These are phyloP conservation scores for Thuidium tamariscinum DNA, from an alignment of 225 moss, liverwort and hornwort species.

Conservation along the genomic window DNA sequence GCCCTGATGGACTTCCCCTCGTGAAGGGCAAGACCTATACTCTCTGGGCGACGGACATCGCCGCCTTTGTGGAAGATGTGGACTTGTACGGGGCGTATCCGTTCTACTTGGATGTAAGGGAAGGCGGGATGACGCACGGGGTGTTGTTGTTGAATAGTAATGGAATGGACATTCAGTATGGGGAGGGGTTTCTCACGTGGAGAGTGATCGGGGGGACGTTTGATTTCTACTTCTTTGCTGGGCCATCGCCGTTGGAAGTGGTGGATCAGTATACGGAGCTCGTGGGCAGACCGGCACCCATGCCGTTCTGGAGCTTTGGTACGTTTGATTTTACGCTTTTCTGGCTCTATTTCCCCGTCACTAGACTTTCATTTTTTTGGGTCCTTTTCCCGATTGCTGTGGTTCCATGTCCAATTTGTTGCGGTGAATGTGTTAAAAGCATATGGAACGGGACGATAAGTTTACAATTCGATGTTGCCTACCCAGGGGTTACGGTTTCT, in stretches of 20 bases:
- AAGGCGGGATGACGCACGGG: constrained; percentile 57
- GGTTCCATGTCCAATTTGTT: background rate
- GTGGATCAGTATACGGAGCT: constrained; percentile 78
- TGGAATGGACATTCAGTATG: constrained; percentile 70
- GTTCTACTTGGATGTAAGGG: constrained; percentile 70
- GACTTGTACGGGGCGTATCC: constrained; percentile 77
- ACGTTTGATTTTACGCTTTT: background rate
- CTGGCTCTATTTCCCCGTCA: background rate
- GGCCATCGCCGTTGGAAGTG: constrained; percentile 56
- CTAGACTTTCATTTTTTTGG: background rate
- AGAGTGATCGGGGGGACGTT: constrained; percentile 56
- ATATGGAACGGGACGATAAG: background rate
- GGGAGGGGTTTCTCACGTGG: constrained; percentile 39
- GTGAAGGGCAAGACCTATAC: constrained; percentile 50
- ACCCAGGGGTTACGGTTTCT: background rate
- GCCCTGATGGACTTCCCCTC: constrained; percentile 65
- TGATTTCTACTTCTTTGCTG: constrained; percentile 84
- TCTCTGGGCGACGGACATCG: constrained; percentile 66
- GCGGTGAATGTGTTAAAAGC: background rate
- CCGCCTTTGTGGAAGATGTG: constrained; percentile 33
- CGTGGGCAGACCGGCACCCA: constrained; percentile 74
- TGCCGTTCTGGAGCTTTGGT: constrained; percentile 95
- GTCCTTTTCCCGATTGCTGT: background rate
- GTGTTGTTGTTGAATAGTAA: constrained; percentile 86
- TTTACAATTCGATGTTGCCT: background rate